Conservation (phyloP, 306 rosid species). For the Fagus crenata region DNA sequence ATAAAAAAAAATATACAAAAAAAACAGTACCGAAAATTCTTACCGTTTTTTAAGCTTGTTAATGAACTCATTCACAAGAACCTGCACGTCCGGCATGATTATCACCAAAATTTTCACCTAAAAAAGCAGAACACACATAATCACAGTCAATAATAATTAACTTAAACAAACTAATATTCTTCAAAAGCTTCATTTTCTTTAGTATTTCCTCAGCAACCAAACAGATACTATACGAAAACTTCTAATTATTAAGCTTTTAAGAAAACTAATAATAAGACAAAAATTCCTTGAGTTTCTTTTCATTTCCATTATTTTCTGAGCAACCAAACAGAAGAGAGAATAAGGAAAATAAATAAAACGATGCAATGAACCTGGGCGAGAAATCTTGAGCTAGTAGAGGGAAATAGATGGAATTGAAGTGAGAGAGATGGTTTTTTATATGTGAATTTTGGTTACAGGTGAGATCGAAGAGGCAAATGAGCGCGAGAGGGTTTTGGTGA, state of each 20-base stretch:
- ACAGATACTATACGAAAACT: not conserved
- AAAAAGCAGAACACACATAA: not conserved
- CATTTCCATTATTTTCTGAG: not conserved
- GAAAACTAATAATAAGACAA: not conserved
- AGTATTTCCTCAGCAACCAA: not conserved
- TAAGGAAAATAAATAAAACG: not conserved
- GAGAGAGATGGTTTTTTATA: not conserved
- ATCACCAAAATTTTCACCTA: slow-evolving; percentile 39
- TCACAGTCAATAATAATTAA: not conserved
- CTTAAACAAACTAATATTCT: not conserved
- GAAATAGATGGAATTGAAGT: not conserved
- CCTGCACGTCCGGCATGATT: slow-evolving; percentile 87
- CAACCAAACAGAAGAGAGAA: not conserved
- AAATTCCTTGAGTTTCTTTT: not conserved
- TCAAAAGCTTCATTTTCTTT: not conserved
- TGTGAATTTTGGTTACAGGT: not conserved
- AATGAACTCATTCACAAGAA: slow-evolving; percentile 70
- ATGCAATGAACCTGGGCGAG: not conserved
- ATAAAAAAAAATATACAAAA: not conserved
- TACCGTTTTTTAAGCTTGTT: slow-evolving; percentile 79
- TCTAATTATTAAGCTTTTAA: not conserved
- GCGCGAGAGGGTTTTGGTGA: not conserved
- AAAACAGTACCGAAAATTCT: slow-evolving; percentile 12
- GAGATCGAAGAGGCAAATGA: not conserved
- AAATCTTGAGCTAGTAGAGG: not conserved